Evolutionary conservation across 441 rosid genomes (phyloP).

Genomic region (Capsella rubella): DNA sequence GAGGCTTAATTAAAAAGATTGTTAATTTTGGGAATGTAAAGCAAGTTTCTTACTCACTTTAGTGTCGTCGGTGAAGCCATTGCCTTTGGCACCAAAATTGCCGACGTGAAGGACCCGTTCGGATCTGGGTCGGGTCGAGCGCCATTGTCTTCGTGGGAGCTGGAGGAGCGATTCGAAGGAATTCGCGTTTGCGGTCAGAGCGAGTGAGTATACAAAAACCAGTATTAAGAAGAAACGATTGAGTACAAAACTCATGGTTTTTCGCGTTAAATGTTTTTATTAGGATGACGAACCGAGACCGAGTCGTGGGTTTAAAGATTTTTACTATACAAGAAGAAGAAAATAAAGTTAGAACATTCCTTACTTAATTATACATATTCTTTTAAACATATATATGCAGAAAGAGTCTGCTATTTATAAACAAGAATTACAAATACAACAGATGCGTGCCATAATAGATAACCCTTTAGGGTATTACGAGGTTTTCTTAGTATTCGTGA

Average conservation of each 20-base stretch:
- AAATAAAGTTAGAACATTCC: neutral
- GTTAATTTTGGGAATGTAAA: no score
- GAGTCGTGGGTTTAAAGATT: neutral
- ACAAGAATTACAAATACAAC: neutral
- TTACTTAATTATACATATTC: no score
- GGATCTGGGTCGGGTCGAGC: constrained; percentile 54
- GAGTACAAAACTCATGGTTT: constrained; percentile 28
- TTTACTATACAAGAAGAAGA: neutral
- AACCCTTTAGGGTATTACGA: no score
- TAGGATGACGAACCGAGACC: neutral
- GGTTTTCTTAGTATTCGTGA: constrained; percentile 3
- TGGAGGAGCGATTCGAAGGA: constrained; percentile 59
- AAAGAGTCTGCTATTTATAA: constrained; percentile 16
- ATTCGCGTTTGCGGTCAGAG: constrained; percentile 48
- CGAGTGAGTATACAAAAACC: constrained; percentile 29
- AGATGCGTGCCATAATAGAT: no score
- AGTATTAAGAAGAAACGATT: constrained; percentile 11
- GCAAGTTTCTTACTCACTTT: constrained; percentile 39
- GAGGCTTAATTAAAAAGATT: no score
- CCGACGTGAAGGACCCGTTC: constrained; percentile 59
- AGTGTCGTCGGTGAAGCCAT: constrained; percentile 76
- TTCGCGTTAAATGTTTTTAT: neutral
- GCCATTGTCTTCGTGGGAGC: constrained; percentile 58
- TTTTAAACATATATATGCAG: no score
- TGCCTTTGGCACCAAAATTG: constrained; percentile 79